These are phyloP conservation scores for Kodamaea ohmeri DNA, from an alignment of 1,139 yeast genomes.

Conservation along the genomic window DNA sequence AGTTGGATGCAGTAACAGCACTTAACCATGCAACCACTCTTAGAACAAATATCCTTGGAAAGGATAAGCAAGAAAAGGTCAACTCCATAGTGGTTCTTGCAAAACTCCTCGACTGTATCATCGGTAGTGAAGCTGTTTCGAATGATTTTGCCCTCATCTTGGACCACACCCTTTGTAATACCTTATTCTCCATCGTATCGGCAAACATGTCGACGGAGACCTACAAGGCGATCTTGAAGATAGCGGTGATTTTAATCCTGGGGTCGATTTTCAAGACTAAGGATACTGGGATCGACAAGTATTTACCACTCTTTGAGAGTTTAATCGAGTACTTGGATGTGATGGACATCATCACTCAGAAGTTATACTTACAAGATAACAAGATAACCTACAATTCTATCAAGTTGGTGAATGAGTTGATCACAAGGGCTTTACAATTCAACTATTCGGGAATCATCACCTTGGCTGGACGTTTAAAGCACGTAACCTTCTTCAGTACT, in stretches of 20 bases:
- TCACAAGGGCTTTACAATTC: constrained; percentile 42
- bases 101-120: constrained; percentile 46
- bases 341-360: constrained; percentile 41
- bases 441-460: constrained; percentile 42
- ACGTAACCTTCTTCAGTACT: constrained; percentile 43
- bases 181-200: constrained; percentile 45
- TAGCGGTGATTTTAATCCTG: constrained; percentile 42
- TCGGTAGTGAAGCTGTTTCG: constrained; percentile 39
- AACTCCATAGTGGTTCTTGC: constrained; percentile 55
- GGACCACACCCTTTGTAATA: constrained; percentile 42
- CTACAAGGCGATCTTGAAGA: constrained; percentile 48
- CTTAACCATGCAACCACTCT: constrained; percentile 36
- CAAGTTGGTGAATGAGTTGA: constrained; percentile 46
- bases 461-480: constrained; percentile 44
- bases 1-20: constrained; percentile 37
- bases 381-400: constrained; percentile 46
- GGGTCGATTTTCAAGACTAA: constrained; percentile 43
- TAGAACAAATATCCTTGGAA: constrained; percentile 41
- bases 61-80: constrained; percentile 51
- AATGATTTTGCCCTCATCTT: constrained; percentile 38
- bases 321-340: constrained; percentile 43
- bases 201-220: constrained; percentile 49
- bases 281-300: constrained; percentile 34
- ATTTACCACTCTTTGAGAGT: constrained; percentile 42
- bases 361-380: constrained; percentile 42